phyloP scores from a whole-genome alignment of 2,329 filamentous ascomycete species.

The Fusarium duplospermum region DNA sequence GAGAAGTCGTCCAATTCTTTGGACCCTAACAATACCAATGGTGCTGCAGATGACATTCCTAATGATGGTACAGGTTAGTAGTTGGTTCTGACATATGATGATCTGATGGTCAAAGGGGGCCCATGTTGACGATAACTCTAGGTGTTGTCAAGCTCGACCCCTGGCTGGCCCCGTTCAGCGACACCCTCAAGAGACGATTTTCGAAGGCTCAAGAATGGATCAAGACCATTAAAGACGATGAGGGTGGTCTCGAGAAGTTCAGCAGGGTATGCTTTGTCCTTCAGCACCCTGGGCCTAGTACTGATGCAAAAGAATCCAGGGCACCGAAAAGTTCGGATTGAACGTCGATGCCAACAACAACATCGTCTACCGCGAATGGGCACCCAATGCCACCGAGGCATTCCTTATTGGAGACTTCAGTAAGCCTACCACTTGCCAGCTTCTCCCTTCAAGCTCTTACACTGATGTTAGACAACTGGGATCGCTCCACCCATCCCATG shows the following conservation, averaged over 20 bases:
- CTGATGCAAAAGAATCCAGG: constrained; percentile 61
- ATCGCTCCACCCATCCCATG: constrained; percentile 86
- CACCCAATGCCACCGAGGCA: constrained; percentile 86
- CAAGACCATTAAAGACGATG: constrained; percentile 80
- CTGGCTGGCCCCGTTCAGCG: constrained; percentile 88
- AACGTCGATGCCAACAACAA: constrained; percentile 84
- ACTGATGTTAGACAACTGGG: constrained; percentile 78
- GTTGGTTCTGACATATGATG: constrained; percentile 28
- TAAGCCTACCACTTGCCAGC: constrained; percentile 55
- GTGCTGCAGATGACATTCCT: constrained; percentile 63
- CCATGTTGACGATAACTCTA: constrained; percentile 51
- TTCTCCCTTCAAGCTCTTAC: constrained; percentile 41
- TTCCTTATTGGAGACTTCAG: constrained; percentile 96
- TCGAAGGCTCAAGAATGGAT: constrained; percentile 88
- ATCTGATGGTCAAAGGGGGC: constrained; percentile 33
- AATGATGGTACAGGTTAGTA: constrained; percentile 78
- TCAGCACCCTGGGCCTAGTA: background rate
- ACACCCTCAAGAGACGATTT: constrained; percentile 80
- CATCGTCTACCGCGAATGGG: constrained; percentile 95
- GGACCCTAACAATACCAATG: constrained; percentile 49
- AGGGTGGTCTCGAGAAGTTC: constrained; percentile 93
- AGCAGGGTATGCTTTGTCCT: constrained; percentile 70
- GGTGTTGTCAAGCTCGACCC: constrained; percentile 90
- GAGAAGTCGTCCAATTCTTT: constrained; percentile 60
- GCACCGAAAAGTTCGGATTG: constrained; percentile 87